phyloP scores from a whole-genome alignment of 1,284 basidiomycete species.

The Sporisorium graminicola region DNA sequence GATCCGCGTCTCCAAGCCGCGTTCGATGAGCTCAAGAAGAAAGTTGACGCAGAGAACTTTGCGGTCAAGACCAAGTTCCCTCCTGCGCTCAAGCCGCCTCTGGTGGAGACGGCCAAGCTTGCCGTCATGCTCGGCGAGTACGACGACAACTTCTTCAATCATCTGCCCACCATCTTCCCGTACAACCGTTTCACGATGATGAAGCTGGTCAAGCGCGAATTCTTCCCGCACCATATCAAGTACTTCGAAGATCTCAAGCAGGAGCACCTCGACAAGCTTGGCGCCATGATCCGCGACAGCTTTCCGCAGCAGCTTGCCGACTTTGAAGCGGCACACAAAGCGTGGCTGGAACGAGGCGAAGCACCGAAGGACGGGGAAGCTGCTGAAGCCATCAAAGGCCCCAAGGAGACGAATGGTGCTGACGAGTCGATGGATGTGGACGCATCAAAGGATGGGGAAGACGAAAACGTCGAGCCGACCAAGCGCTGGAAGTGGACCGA shows the following conservation, averaged over 20 bases:
- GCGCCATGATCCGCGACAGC: conserved; percentile 49
- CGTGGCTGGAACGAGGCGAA: conserved; percentile 47
- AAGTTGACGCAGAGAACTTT: conserved; percentile 72
- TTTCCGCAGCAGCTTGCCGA: conserved; percentile 57
- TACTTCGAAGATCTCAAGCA: conserved; percentile 61
- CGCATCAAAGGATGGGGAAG: conserved; percentile 30
- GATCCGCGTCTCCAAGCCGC: conserved; percentile 77
- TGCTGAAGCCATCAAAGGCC: conserved; percentile 6
- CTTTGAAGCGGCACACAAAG: conserved; percentile 53
- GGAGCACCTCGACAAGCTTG: conserved; percentile 58
- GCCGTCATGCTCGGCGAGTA: conserved; percentile 88
- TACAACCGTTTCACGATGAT: conserved; percentile 83
- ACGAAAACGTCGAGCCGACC: conserved; percentile 49
- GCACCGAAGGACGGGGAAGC: conserved; percentile 39
- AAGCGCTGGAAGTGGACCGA: conserved; percentile 66
- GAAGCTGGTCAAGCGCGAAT: conserved; percentile 67
- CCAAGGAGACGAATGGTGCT: neutral
- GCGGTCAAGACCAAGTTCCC: conserved; percentile 86
- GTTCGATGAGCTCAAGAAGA: conserved; percentile 76
- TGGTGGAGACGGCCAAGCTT: conserved; percentile 79
- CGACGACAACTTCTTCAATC: conserved; percentile 88
- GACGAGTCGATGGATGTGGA: conserved; percentile 39
- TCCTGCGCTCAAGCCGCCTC: conserved; percentile 79
- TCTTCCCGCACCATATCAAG: conserved; percentile 62
- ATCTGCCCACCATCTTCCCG: conserved; percentile 87